Conservation (phyloP, 495 filamentous ascomycete genomes). For the Penicillium antarcticum region DNA sequence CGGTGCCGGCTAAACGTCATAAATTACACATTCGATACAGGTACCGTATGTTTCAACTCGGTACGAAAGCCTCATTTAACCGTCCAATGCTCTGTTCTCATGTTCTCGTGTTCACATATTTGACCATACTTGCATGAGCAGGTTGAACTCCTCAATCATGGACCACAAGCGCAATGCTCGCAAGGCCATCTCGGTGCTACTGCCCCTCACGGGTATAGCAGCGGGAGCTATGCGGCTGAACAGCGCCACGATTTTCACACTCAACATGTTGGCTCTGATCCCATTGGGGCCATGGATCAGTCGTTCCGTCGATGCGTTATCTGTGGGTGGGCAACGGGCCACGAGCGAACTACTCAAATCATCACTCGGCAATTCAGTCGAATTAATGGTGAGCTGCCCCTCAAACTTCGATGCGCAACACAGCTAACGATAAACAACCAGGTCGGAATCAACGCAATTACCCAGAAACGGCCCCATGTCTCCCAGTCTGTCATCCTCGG, state of each 20-base stretch:
- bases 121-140: not conserved
- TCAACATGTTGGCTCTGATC: constrained; percentile 18
- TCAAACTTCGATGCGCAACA: not conserved
- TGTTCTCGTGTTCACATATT: not conserved
- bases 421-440: not conserved
- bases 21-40: not conserved
- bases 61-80: not conserved
- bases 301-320: constrained; percentile 14
- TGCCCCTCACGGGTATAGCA: constrained; percentile 14
- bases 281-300: constrained; percentile 15
- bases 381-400: constrained; percentile 16
- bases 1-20: not conserved
- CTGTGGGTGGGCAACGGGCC: constrained; percentile 1
- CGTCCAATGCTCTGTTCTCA: not conserved
- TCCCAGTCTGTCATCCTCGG: constrained; percentile 19
- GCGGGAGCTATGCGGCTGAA: constrained; percentile 5
- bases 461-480: constrained; percentile 7
- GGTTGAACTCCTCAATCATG: not conserved
- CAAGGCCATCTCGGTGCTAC: not conserved
- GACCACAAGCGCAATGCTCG: not conserved
- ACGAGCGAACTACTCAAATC: constrained; percentile 24
- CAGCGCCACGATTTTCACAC: constrained; percentile 6
- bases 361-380: constrained; percentile 24
- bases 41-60: not conserved
- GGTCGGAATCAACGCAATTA: constrained; percentile 19